Base-by-base conservation (phyloP, 192 early-diverging fungal genomes). In the Coemansia sp. region DNA sequence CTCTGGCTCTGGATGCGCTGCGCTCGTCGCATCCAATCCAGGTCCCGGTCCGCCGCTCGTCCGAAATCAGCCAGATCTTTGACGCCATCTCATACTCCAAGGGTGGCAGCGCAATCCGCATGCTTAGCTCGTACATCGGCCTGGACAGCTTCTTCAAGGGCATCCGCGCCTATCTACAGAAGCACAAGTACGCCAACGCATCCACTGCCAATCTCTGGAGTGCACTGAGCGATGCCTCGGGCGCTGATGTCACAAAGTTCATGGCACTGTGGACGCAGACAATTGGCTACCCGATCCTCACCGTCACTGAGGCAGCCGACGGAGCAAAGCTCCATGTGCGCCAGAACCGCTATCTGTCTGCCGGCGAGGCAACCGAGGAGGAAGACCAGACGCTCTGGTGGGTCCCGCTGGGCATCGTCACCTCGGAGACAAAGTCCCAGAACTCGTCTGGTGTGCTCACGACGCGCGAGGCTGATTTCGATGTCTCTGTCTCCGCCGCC, bases 1-100 rank as follows among this genome's bases (percentile, higher is more conserved):
- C 89, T 17, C 84, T 97, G 37, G 74, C 73, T 4, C 76, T 98
- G 13, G 97, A 98, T 72, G 83, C 89, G 7, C 85, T 97, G 42
- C 90, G 92, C 54, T 91, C 90, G 37, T 91, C 89, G 53, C 97
- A 98, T 76, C 95, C 95, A 43, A 95, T 98, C 65, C 90, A 97
- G 68, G 95, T 98, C 5, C 86, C 87, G 5, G 92, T 96, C 65
- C 87, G 85, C 32, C 88, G 90, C 72, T 89, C 95, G 17, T 82
- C 90, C 37, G 92, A 97, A 76, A 94, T 98, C 75, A 84, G 86
- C 69, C 92, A 97, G 76, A 97, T 98, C 67, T 98, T 98, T 71
- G 97, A 98, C 74, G 93, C 93, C 20, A 96, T 98, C 38, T 88
- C 87, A 48, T 92, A 92, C 72, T 88, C 87, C 69, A 97, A 98